Evolutionary conservation across 75 land plant species (phyloP).

Genomic region (Ceratopteris richardii): DNA sequence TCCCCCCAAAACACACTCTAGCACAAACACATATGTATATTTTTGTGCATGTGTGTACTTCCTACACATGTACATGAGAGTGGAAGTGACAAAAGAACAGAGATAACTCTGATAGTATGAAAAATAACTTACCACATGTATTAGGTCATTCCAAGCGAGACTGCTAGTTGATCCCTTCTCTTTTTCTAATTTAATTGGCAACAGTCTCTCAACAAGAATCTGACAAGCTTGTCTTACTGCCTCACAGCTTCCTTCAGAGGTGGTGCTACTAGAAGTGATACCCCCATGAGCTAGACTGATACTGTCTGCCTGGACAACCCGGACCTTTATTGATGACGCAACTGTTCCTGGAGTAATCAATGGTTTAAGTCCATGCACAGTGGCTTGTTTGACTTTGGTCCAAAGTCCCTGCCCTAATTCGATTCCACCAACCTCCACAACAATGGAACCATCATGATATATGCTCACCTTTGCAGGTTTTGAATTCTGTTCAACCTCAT

Average conservation of each 20-base stretch:
- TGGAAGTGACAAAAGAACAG: too few relatives aligned
- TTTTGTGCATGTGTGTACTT: too few relatives aligned
- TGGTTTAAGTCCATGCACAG: conserved; percentile 57
- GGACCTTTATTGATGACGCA: conserved; percentile 21
- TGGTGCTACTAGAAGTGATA: conserved; percentile 67
- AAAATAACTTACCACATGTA: conserved; percentile 41
- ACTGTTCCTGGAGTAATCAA: conserved; percentile 15
- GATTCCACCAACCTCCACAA: conserved; percentile 85
- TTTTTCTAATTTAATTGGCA: conserved; percentile 38
- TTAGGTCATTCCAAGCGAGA: conserved; percentile 47
- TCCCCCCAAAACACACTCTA: too few relatives aligned
- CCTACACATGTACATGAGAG: too few relatives aligned
- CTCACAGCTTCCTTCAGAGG: conserved; percentile 88
- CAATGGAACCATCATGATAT: conserved; percentile 71
- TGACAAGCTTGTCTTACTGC: conserved; percentile 61
- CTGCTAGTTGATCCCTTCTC: conserved; percentile 23
- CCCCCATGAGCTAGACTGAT: conserved; percentile 85
- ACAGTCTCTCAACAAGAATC: conserved; percentile 62
- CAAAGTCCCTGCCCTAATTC: conserved; percentile 94
- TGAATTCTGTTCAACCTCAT: conserved; percentile 23
- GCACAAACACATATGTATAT: too few relatives aligned
- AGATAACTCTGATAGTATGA: too few relatives aligned
- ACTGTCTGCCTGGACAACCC: conserved; percentile 72
- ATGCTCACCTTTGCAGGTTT: conserved; percentile 78
- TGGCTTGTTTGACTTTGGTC: conserved; percentile 84